Percentiles rank a stretch among this genome's conserved stretches.
Evolutionary conservation across 2,329 filamentous ascomycete genomes (phyloP).

Genomic region (Hirsutella minnesotensis): DNA sequence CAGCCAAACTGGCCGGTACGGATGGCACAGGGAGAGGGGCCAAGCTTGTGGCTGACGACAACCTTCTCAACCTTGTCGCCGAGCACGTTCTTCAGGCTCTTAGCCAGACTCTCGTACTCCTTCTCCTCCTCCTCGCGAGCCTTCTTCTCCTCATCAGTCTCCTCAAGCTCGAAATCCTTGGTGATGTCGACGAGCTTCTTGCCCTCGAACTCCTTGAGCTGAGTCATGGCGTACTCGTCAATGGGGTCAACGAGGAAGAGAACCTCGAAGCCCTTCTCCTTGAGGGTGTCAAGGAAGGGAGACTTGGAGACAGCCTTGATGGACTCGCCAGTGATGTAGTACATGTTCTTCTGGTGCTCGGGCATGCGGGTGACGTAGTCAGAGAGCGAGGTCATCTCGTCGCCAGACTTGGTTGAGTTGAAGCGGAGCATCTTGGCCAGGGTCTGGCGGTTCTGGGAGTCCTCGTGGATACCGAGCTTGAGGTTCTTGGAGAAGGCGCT

Average conservation of each 20-base stretch:
- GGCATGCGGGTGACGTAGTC: slow-evolving; percentile 99
- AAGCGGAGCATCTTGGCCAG: slow-evolving; percentile 98
- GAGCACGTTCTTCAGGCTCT: slow-evolving; percentile 97
- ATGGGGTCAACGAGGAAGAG: slow-evolving; percentile 99
- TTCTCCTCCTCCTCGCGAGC: slow-evolving; percentile 93
- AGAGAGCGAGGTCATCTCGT: slow-evolving; percentile 84
- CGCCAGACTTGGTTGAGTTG: slow-evolving; percentile 97
- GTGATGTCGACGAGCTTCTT: slow-evolving; percentile 99
- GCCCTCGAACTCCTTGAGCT: slow-evolving; percentile 99
- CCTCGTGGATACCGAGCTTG: slow-evolving; percentile 99
- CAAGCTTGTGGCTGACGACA: slow-evolving; percentile 95
- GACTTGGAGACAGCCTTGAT: slow-evolving; percentile 97
- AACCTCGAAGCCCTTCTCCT: slow-evolving; percentile 98
- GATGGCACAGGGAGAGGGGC: slow-evolving; percentile 91
- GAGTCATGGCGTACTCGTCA: slow-evolving; percentile 98
- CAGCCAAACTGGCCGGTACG: slow-evolving; percentile 99
- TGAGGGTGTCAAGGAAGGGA: slow-evolving; percentile 96
- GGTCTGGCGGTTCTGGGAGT: slow-evolving; percentile 84
- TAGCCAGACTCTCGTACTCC: slow-evolving; percentile 89
- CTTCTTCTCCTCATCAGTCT: slow-evolving; percentile 99
- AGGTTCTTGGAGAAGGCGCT: slow-evolving; percentile 99
- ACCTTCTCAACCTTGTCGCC: slow-evolving; percentile 99
- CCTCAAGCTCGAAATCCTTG: slow-evolving; percentile 99
- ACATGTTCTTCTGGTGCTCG: slow-evolving; percentile 99
- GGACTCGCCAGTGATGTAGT: slow-evolving; percentile 99